Percentiles rank a stretch among this genome's conserved stretches.
Evolutionary conservation across 23 red algal genomes (phyloP).

Genomic region (Gracilariopsis chorda): DNA sequence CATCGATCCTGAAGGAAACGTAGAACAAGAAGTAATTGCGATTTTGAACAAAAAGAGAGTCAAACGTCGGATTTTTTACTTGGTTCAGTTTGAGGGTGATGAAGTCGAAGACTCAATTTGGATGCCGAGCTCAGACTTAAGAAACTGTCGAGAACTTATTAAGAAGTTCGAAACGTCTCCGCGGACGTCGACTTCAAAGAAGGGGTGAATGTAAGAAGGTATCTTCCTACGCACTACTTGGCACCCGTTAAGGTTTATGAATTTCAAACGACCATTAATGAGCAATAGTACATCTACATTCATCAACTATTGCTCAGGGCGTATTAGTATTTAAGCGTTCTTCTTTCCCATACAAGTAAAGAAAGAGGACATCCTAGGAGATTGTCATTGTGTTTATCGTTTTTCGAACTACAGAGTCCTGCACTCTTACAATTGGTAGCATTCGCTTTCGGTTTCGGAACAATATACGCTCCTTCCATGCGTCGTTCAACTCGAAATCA

Average conservation of each 20-base stretch:
- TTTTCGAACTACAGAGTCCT: too few relatives aligned
- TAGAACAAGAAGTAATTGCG: neutral
- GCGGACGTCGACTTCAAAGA: constrained; percentile 1
- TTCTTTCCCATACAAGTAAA: too few relatives aligned
- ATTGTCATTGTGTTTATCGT: too few relatives aligned
- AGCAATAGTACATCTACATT: too few relatives aligned
- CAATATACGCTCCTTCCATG: neutral
- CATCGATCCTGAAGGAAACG: neutral
- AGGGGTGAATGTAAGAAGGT: neutral
- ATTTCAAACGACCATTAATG: too few relatives aligned
- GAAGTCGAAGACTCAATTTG: neutral
- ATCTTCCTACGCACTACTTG: too few relatives aligned
- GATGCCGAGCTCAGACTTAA: constrained; percentile 21
- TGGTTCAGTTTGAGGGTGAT: constrained; percentile 12
- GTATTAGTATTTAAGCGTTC: too few relatives aligned
- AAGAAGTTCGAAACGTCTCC: neutral
- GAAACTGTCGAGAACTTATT: neutral
- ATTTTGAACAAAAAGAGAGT: neutral
- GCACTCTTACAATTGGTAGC: constrained; percentile 13
- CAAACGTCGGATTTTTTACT: neutral
- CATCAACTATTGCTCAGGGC: too few relatives aligned
- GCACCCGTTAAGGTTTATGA: too few relatives aligned
- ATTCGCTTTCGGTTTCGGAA: neutral
- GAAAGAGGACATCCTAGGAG: too few relatives aligned
- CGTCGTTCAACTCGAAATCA: constrained; percentile 7